Evolutionary conservation across 2,329 filamentous ascomycete species (phyloP), one percentile per base, ranked within the genome.

Genomic region (Fusarium coffeatum): DNA sequence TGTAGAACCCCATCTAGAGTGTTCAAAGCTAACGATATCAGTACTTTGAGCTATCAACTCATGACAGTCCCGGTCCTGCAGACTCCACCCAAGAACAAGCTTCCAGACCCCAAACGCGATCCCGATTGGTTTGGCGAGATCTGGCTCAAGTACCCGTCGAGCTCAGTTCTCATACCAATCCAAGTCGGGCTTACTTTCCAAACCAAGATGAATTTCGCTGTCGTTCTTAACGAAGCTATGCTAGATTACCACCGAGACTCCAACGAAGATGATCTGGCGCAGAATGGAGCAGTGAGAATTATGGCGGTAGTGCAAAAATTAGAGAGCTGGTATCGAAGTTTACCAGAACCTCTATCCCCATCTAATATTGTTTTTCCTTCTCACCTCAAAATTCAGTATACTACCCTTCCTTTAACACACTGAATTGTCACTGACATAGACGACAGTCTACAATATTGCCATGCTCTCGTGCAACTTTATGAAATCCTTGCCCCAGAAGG

Each of bases 321-420:
- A 2, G 27, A 50, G 1, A 8, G 3, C 1, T 64, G 66, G 59
- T 40, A 60, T 16, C 25, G 22, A 2, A 5, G 13, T 1, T 20
- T 69, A 2, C 59, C 59, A 11, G 55, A 55, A 3, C 4, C 20
- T 1, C 9, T 69, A 3, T 11, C 41, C 1, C 59, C 64, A 2
- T 13, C 27, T 0, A 40, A 46, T 1, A 56, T 68, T 7, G 66
- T 69, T 1, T 55, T 58, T 0, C 66, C 64, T 18, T 55, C 59
- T 1, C 64, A 69, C 11, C 46, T 69, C 1, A 68, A 54, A 6
- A 8, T 64, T 10, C 64, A 69, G 66, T 68, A 47, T 1, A 42
- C 27, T 2, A 22, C 5, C 6, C 6, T 11, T 10, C 9, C 9
- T 4, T 30, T 6, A 37, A n/a, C 18, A 37, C 11, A 11, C 2